Evolutionary conservation across 2,329 filamentous ascomycete species (phyloP).

Genomic region (Sclerotinia glacialis): DNA sequence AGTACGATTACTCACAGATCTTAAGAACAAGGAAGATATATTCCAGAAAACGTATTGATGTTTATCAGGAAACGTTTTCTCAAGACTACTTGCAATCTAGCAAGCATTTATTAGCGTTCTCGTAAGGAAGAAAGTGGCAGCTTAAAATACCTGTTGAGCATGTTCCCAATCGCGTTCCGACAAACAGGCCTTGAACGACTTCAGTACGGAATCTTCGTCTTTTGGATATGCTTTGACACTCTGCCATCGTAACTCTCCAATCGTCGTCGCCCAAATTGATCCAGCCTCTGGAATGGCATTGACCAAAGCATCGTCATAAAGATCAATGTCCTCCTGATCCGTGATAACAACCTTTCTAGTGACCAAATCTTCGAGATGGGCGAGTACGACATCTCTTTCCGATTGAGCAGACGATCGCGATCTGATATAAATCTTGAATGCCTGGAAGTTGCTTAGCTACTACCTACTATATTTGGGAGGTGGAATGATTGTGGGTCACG

Average conservation of each 20-base stretch:
- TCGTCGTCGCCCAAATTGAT: constrained; percentile 35
- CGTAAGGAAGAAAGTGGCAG: too few species aligned
- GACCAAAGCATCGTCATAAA: constrained; percentile 37
- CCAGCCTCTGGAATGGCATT: constrained; percentile 29
- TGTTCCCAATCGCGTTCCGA: constrained; percentile 38
- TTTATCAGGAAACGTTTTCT: constrained; percentile 38
- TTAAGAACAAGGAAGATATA: constrained; percentile 37
- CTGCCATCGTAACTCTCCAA: constrained; percentile 37
- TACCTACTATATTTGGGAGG: background rate
- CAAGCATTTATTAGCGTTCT: constrained; percentile 9
- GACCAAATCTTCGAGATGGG: constrained; percentile 35
- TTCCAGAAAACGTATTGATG: constrained; percentile 40
- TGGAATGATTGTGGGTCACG: background rate
- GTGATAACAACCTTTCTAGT: constrained; percentile 29
- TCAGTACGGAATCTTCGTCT: constrained; percentile 34
- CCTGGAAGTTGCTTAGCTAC: constrained; percentile 28
- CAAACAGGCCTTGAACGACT: constrained; percentile 38
- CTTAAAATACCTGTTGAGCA: constrained; percentile 36
- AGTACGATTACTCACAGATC: constrained; percentile 33
- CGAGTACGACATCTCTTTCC: constrained; percentile 35
- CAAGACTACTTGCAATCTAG: constrained; percentile 39
- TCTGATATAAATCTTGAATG: constrained; percentile 38
- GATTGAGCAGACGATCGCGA: constrained; percentile 30
- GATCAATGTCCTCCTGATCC: constrained; percentile 36
- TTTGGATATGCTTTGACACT: constrained; percentile 38